Evolutionary conservation across 139 green algal genomes (phyloP).

Genomic region (Microglena sp.): DNA sequence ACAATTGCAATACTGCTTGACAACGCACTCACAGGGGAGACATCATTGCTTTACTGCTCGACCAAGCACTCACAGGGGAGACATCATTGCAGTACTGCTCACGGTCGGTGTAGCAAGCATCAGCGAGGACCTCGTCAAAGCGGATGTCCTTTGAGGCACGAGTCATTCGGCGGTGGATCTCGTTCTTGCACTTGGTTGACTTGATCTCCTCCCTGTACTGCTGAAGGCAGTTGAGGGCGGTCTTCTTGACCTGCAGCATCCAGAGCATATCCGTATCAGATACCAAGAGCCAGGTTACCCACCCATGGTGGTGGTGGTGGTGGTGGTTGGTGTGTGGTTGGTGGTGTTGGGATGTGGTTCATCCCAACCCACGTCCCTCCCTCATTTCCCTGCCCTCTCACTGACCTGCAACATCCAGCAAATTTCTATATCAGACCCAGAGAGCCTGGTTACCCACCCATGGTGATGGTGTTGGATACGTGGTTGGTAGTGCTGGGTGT

Average conservation of each 20-base stretch:
- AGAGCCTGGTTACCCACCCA: too few relatives aligned
- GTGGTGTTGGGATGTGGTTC: too few relatives aligned
- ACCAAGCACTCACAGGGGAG: slow-evolving; percentile 42
- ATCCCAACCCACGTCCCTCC: too few relatives aligned
- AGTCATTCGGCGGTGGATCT: slow-evolving; percentile 38
- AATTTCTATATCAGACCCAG: too few relatives aligned
- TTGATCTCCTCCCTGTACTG: slow-evolving; percentile 45
- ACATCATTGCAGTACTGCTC: slow-evolving; percentile 44
- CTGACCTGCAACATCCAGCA: not conserved
- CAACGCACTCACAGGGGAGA: slow-evolving; percentile 43
- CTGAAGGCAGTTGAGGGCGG: slow-evolving; percentile 35
- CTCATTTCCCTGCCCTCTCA: too few relatives aligned
- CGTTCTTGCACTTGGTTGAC: slow-evolving; percentile 28
- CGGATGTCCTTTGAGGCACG: slow-evolving; percentile 66
- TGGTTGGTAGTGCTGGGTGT: too few relatives aligned
- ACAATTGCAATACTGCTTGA: too few relatives aligned
- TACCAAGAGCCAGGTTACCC: too few relatives aligned
- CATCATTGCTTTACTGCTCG: slow-evolving; percentile 44
- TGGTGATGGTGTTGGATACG: too few relatives aligned
- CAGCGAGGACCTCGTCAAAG: slow-evolving; percentile 70
- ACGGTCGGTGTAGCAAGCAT: slow-evolving; percentile 56
- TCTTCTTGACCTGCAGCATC: slow-evolving; percentile 2
- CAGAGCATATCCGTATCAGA: too few relatives aligned
- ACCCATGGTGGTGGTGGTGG: too few relatives aligned
- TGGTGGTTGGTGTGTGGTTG: too few relatives aligned